Base-by-base conservation (phyloP, 1,284 basidiomycete species). In the Boletus holoroseus region DNA sequence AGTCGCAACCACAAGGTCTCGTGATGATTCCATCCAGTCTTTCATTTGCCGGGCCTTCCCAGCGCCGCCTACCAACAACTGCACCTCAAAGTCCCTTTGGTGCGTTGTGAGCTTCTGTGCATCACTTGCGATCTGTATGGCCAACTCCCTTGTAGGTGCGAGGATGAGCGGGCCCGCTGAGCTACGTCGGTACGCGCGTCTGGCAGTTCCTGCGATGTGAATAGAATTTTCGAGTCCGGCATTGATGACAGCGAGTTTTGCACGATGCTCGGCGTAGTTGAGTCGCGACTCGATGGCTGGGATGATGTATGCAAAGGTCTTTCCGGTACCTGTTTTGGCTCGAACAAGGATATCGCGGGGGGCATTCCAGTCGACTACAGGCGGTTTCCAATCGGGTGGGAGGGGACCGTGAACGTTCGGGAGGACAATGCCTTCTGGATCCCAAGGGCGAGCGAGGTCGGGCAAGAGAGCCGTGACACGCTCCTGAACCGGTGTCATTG, bases 271-370 rank as follows among this genome's bases (percentile, higher is more conserved):
- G 15, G 88, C 67, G 5, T 74, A 67, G 41, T 75, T 76, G 7
- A 86, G 36, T 11, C 91, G 83, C 1, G 84, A 76, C 62, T 95
- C 89, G 54, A 97, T 78, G 11, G 90, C 89, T 5, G 93, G 93
- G 5, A 96, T 77, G 47, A 97, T 80, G 75, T 95, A 97, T 0
- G 84, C 91, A 31, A 94, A 73, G 0, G 93, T 96, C 72, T 96
- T 97, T 44, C 93, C 93, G 0, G 93, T 94, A 38, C 94, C 92
- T 0, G 94, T 95, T 68, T 87, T 89, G n/a, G 93, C 91, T 62
- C 88, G 83, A 18, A 91, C 88, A 32, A 94, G 74, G 9, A 89
- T 68, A 62, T 88, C 83, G 7, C 81, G 77, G n/a, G 62, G 46
- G 54, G 49, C 11, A 68, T 68, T 58, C 65, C 57, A 56, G 53